Conservation (phyloP, 768 basidiomycete species). For the Tricholoma bakamatsutake region DNA sequence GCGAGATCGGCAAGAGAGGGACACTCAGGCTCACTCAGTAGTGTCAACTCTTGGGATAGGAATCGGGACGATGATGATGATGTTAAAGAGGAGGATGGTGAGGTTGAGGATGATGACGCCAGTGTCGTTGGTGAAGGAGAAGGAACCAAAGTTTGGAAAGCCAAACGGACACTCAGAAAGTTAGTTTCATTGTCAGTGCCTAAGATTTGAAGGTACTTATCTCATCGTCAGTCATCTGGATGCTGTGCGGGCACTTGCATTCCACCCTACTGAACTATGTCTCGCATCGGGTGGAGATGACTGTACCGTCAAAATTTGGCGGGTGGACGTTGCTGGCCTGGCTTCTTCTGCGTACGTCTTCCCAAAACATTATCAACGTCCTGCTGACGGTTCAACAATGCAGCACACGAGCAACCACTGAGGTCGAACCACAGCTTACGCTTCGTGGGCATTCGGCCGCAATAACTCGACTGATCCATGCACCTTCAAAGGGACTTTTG, state of each 20-base stretch:
- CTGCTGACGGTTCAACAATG: conserved; percentile 13
- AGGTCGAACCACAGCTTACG: conserved; percentile 90
- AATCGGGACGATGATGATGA: conserved; percentile 57
- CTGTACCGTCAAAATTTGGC: conserved; percentile 94
- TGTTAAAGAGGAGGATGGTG: conserved; percentile 64
- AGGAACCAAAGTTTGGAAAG: conserved; percentile 74
- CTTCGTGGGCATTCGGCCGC: conserved; percentile 90
- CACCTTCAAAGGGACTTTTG: conserved; percentile 67
- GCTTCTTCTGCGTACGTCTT: conserved; percentile 70
- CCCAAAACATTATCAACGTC: conserved; percentile 6
- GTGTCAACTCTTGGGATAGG: conserved; percentile 46
- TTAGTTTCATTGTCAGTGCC: conserved; percentile 37
- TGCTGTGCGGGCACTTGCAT: conserved; percentile 83
- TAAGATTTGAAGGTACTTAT: conserved; percentile 13
- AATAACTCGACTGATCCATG: conserved; percentile 80
- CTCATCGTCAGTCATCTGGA: conserved; percentile 72
- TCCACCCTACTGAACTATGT: conserved; percentile 81
- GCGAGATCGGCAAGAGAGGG: conserved; percentile 36
- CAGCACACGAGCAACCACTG: conserved; percentile 69
- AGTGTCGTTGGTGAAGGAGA: conserved; percentile 64
- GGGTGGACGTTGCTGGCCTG: conserved; percentile 71
- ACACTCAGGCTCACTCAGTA: conserved; percentile 23
- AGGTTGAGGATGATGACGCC: conserved; percentile 60
- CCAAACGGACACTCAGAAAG: conserved; percentile 85
- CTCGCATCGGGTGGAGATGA: conserved; percentile 95